Base-by-base conservation (phyloP, 192 early-diverging fungal genomes). In the Jimgerdemannia lactiflua region DNA sequence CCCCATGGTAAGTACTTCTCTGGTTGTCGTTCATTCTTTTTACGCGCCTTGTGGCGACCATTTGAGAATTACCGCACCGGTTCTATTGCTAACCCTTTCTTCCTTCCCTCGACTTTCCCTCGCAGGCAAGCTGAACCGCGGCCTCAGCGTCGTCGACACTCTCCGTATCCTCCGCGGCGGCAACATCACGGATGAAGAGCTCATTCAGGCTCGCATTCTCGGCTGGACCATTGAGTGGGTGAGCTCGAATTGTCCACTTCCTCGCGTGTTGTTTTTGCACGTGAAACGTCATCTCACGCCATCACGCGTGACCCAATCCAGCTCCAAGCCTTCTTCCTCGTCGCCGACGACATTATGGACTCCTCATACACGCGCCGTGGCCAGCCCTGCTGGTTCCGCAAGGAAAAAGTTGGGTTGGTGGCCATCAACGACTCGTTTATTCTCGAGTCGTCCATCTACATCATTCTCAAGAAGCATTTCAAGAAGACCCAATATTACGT, bases 311-410 rank as follows among this genome's bases (percentile, higher is more conserved):
- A 29, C 29, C 29, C 29, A 29, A 10, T 59, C 49, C 49, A 59
- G 96, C 90, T 99, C 65, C 98, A 99, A 92, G 96, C 96, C 17
- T 97, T 96, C 83, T 98, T 99, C 90, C 90, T 99, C 71, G 95
- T 99, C 11, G 88, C 96, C 20, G 98, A 99, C 86, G 98, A 99
- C 81, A 97, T 99, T 81, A 99, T 98, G 97, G 98, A 99, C 83
- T 86, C 85, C 49, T 97, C 95, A 76, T 91, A 94, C 73, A 99
- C 97, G 14, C 94, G 98, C 69, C 94, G 98, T 78, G 96, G 97
- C 17, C 94, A 97, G 80, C 95, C 96, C 64, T 96, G 96, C 81
- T 99, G 98, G 98, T 99, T 97, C 90, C 89, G 89, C 71, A 81
- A 89, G 83, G 86, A 91, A 43, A 92, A 86, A 20, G 94, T 99